Evolutionary conservation across 495 filamentous ascomycete species (phyloP).

Genomic region (Parathielavia hyrcaniae): DNA sequence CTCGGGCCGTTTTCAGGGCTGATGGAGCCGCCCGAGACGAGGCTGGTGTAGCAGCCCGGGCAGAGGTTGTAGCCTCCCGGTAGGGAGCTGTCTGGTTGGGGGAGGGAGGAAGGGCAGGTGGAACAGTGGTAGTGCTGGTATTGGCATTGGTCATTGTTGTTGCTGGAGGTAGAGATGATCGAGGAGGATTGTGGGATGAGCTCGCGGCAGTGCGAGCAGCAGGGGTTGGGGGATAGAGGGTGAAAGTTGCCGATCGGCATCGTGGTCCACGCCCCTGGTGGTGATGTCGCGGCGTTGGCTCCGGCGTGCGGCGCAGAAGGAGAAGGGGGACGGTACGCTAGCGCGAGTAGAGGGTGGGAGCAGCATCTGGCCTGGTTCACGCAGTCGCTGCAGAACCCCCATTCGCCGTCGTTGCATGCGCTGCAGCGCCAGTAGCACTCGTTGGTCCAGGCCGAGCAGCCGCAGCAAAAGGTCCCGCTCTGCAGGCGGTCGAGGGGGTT

Average conservation of each 20-base stretch:
- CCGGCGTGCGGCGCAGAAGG: not conserved
- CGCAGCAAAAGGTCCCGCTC: conserved; percentile 74
- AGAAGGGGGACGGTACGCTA: conserved; percentile 38
- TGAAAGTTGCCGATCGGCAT: conserved; percentile 33
- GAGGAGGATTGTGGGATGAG: conserved; percentile 60
- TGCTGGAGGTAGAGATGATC: too few species aligned
- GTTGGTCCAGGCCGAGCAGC: conserved; percentile 64
- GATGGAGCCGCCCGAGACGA: conserved; percentile 56
- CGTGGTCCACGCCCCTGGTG: conserved; percentile 23
- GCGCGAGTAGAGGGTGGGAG: conserved; percentile 67
- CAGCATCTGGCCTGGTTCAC: conserved; percentile 72
- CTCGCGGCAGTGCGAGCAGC: conserved; percentile 67
- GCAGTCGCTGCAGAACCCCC: conserved; percentile 82
- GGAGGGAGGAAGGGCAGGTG: conserved; percentile 26
- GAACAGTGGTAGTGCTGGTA: conserved; percentile 63
- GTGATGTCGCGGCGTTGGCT: conserved; percentile 7
- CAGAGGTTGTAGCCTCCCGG: conserved; percentile 79
- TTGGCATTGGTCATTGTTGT: too few species aligned
- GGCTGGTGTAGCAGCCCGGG: conserved; percentile 61
- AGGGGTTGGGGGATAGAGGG: conserved; percentile 59
- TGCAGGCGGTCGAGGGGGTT: conserved; percentile 62
- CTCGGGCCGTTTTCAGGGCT: conserved; percentile 63
- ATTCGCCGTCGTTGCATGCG: conserved; percentile 79
- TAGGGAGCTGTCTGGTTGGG: conserved; percentile 42
- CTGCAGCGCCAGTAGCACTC: conserved; percentile 80